phyloP scores from a whole-genome alignment of 257 asterid species.

The Fraxinus cuspidata region DNA sequence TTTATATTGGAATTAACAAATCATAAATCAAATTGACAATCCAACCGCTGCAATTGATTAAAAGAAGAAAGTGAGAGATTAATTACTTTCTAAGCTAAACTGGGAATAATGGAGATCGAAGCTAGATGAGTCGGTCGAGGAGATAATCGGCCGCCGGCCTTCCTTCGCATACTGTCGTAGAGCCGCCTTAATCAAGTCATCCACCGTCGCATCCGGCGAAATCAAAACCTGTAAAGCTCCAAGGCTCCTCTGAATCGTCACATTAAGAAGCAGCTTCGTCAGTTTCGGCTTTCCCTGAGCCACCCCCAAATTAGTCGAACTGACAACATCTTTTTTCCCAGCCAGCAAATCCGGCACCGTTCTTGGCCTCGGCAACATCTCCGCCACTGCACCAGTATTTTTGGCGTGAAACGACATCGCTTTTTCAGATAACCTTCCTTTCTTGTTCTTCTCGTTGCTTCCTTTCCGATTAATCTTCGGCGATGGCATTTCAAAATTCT shows the following conservation, averaged over 20 bases:
- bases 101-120: constrained; percentile 58
- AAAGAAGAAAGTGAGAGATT: not conserved
- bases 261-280: constrained; percentile 46
- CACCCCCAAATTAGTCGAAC: constrained; percentile 31
- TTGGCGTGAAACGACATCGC: constrained; percentile 58
- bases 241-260: constrained; percentile 46
- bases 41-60: not conserved
- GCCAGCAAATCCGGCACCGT: constrained; percentile 68
- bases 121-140: constrained; percentile 28
- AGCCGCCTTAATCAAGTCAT: constrained; percentile 41
- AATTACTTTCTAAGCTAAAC: constrained; percentile 49
- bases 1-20: too few relatives aligned
- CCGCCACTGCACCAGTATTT: constrained; percentile 24
- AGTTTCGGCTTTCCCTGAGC: constrained; percentile 21
- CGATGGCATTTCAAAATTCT: constrained; percentile 57
- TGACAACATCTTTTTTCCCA: constrained; percentile 18
- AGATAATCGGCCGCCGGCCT: constrained; percentile 41
- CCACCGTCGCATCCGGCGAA: constrained; percentile 46
- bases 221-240: constrained; percentile 50
- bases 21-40: not conserved
- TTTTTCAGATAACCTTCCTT: constrained; percentile 56
- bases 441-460: constrained; percentile 53
- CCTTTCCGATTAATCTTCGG: constrained; percentile 59
- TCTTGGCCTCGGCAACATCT: constrained; percentile 56
- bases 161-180: constrained; percentile 43